These are phyloP conservation scores for Tritrichomonas foetus DNA, from an alignment of 208 protist species.

Conservation along the genomic window DNA sequence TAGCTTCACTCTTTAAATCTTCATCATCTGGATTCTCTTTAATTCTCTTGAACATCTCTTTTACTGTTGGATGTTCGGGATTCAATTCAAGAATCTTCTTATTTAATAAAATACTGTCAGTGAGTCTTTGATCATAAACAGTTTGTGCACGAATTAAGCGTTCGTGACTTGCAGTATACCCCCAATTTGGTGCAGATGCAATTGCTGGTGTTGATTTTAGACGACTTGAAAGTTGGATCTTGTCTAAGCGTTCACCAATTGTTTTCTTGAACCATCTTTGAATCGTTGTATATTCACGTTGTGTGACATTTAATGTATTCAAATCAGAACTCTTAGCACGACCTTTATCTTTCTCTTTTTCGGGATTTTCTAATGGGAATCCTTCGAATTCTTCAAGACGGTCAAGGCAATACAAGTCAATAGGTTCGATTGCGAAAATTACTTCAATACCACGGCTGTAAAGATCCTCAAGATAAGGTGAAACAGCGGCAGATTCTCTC, in stretches of 20 bases:
- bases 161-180: slow-evolving; percentile 55
- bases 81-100: slow-evolving; percentile 43
- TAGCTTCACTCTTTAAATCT: not conserved
- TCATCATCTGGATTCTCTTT: not conserved
- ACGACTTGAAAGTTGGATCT: slow-evolving; percentile 51
- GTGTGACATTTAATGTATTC: not conserved
- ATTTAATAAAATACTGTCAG: slow-evolving; percentile 34
- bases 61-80: slow-evolving; percentile 42
- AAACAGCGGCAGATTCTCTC: slow-evolving; percentile 48
- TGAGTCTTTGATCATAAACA: slow-evolving; percentile 33
- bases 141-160: slow-evolving; percentile 43
- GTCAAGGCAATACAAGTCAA: slow-evolving; percentile 55
- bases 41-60: slow-evolving; percentile 37
- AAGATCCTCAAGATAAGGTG: slow-evolving; percentile 53
- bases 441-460: slow-evolving; percentile 48
- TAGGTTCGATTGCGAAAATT: slow-evolving; percentile 53
- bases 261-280: slow-evolving; percentile 51
- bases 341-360: not conserved
- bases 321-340: not conserved
- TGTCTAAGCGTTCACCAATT: slow-evolving; percentile 45
- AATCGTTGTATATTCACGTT: not conserved
- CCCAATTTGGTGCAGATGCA: slow-evolving; percentile 48
- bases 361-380: not conserved
- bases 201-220: slow-evolving; percentile 52
- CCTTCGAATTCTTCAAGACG: slow-evolving; percentile 48